phyloP scores from a whole-genome alignment of 2,329 filamentous ascomycete species.

The Chaetomiaceae sp. region DNA sequence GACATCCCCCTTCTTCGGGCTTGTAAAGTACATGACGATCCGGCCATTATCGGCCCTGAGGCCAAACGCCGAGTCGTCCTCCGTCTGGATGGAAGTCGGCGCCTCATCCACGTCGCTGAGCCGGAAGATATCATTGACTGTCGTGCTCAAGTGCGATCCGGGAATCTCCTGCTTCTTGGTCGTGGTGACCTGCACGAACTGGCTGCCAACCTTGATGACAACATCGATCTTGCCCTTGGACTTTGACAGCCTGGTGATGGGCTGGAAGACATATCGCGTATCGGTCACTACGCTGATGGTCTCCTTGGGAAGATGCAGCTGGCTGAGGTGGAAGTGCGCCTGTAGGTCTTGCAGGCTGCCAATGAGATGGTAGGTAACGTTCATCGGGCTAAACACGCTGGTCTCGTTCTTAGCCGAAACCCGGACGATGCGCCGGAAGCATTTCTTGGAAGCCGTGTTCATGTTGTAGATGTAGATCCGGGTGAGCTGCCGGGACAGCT shows the following conservation, averaged over 20 bases:
- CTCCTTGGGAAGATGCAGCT: constrained; percentile 64
- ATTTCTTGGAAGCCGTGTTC: constrained; percentile 67
- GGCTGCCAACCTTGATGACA: constrained; percentile 62
- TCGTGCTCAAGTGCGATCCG: constrained; percentile 56
- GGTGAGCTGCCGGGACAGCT: constrained; percentile 55
- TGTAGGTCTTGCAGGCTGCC: constrained; percentile 63
- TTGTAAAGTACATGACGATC: constrained; percentile 69
- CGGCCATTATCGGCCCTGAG: constrained; percentile 64
- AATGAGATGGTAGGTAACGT: constrained; percentile 62
- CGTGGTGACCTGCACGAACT: constrained; percentile 67
- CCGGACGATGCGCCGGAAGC: constrained; percentile 60
- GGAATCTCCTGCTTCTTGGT: constrained; percentile 65
- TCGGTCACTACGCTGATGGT: constrained; percentile 66
- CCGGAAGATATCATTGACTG: constrained; percentile 66
- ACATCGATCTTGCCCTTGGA: constrained; percentile 69
- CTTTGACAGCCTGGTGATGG: constrained; percentile 61
- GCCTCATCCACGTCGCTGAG: constrained; percentile 65
- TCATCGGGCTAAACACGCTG: constrained; percentile 58
- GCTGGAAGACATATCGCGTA: constrained; percentile 61
- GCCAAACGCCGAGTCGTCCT: constrained; percentile 64
- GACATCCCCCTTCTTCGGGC: constrained; percentile 59
- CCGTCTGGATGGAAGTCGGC: constrained; percentile 58
- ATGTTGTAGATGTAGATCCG: constrained; percentile 69
- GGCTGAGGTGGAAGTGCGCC: constrained; percentile 61
- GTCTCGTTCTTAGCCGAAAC: constrained; percentile 56